These are phyloP conservation scores for Aureobasidium sp. DNA, from an alignment of 2,329 filamentous ascomycete genomes.

Conservation along the genomic window DNA sequence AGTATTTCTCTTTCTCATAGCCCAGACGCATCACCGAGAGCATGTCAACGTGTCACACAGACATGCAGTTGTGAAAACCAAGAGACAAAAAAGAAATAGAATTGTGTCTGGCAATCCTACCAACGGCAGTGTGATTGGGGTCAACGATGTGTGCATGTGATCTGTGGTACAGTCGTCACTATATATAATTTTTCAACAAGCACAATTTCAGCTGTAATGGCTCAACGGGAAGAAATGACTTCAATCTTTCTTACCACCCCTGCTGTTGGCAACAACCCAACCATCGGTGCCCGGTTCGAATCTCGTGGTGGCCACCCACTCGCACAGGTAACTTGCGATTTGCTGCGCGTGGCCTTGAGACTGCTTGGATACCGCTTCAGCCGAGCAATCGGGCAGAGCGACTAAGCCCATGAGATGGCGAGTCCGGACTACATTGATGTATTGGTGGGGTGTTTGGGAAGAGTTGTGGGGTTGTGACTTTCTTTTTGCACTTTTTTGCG, in stretches of 20 bases:
- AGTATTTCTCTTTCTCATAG: too few relatives aligned
- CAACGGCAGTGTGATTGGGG: too few relatives aligned
- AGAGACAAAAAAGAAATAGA: too few relatives aligned
- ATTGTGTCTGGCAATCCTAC: too few relatives aligned
- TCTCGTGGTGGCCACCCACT: slow-evolving; percentile 45
- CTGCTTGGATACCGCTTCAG: slow-evolving; percentile 46
- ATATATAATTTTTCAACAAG: background rate
- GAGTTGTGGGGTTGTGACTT: slow-evolving; percentile 27
- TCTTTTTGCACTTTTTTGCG: slow-evolving; percentile 28
- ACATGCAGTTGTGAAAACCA: too few relatives aligned
- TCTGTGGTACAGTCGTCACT: background rate
- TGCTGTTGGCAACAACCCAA: slow-evolving; percentile 21
- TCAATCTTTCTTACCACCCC: slow-evolving; percentile 17
- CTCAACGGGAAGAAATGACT: slow-evolving; percentile 22
- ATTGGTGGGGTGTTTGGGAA: slow-evolving; percentile 26
- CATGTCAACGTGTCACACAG: too few relatives aligned
- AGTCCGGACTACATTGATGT: slow-evolving; percentile 42
- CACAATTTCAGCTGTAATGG: slow-evolving; percentile 28
- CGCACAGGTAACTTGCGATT: slow-evolving; percentile 49
- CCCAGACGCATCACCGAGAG: too few relatives aligned
- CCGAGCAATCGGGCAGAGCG: slow-evolving; percentile 53
- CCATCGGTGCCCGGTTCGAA: slow-evolving; percentile 46
- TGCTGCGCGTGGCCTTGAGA: slow-evolving; percentile 45
- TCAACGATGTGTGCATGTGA: too few relatives aligned
- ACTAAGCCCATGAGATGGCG: slow-evolving; percentile 47